Evolutionary conservation across 768 basidiomycete genomes (phyloP), one percentile per base, ranked within the genome.

Genomic region (Pseudohyphozyma bogoriensis): DNA sequence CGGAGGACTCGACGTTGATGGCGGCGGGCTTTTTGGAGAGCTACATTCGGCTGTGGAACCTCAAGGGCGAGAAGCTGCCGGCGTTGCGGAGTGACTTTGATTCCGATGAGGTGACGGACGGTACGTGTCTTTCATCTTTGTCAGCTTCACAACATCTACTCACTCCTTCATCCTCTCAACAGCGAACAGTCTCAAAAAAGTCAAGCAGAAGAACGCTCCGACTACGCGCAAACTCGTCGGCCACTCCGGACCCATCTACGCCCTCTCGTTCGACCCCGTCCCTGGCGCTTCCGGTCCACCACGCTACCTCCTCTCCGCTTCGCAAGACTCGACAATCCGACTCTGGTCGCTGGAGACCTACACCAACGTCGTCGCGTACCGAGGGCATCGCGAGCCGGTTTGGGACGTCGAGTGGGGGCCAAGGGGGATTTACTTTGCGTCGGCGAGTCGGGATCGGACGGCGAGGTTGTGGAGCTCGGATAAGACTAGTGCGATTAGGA

Each of bases 371-470:
- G 91, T 91, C 24, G 91, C 86, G 9, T 99, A 91, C 72, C 81
- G 90, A 36, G 93, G 95, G 0, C 95, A 99, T 69, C 85, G 92
- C 71, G 92, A 95, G 73, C 91, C 95, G 0, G 85, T 99, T 1
- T 99, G 95, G 95, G 95, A 97, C 68, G 91, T 93, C 16, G 86
- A 96, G 72, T 99, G 95, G 95, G 92, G 89, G 70, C 93, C 95
- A 13, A 84, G 89, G 79, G 92, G 95, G 6, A 83, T 92, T n/a
- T 96, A 99, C 76, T 99, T 99, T 73, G 93, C 95, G 10, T 93
- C 88, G 22, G 92, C 83, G 22, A 92, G 91, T 68, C 78, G 95
- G 55, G 95, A 99, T 74, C 78, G 89, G 60, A 95, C 95, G 6
- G 95, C 95, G 0, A 79, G 92, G 70, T 78, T 99, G 53, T 99